Base-by-base conservation (phyloP, 176 grass and related monocot species). In the Elaeis guineensis region DNA sequence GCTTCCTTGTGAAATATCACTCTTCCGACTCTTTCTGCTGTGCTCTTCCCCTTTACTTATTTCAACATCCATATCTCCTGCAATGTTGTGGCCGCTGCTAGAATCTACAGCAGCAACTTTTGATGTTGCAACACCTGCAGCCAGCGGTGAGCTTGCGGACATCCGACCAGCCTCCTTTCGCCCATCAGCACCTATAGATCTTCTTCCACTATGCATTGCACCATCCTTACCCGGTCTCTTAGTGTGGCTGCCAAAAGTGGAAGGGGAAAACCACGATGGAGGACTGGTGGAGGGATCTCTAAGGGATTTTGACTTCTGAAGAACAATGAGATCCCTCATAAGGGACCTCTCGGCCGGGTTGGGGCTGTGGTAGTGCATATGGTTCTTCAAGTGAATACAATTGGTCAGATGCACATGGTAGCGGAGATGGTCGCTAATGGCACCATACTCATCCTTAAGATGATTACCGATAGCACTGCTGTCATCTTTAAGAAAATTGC, bases 341-440 rank as follows among this genome's bases (percentile, higher is more conserved):
- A 97, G 87, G 52, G 83, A 75, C 62, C 73, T 23, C 76, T 85
- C 52, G 53, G 79, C 0, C 64, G 55, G 28, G 79, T 79, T 24
- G 58, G 83, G 68, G 75, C 66, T 69, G 66, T 70, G 68, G 61
- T n/a, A 72, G 67, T 72, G 21, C 78, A 76, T 65, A 75, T 96
- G 84, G 74, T 79, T 83, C 62, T 80, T 83, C 76, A 89, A 77
- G 73, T 97, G 93, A 79, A 86, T 81, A 58, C 75, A 89, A 77
- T 80, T 91, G 65, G 87, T 85, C 26, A 97, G 84, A 70, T 92
- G 93, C 49, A 80, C 81, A 55, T 97, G 93, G 16, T 70, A 77
- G 50, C 79, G 75, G 54, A 65, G 69, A 65, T 90, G 92, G 8
- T 78, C 75, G 18, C 70, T 39, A 15, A 71, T 76, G 19, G 60